Conservation (phyloP, 2,329 filamentous ascomycete species). For the Aureobasidium sp. region DNA sequence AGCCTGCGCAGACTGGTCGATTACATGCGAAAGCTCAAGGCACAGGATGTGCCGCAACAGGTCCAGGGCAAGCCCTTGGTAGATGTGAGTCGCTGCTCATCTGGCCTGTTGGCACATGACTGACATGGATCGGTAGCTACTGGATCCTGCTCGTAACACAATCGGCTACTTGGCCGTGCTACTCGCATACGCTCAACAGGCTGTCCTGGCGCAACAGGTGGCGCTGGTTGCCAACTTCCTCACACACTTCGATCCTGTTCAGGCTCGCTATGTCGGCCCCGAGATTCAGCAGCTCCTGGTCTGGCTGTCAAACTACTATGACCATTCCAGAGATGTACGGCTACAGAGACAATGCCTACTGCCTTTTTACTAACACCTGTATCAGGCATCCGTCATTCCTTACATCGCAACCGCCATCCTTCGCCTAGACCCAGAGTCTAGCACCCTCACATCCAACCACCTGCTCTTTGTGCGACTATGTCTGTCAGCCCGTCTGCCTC, state of each 20-base stretch:
- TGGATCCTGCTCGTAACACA: slow-evolving; percentile 52
- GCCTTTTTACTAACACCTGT: slow-evolving; percentile 9
- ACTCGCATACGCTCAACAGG: slow-evolving; percentile 28
- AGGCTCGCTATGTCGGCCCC: slow-evolving; percentile 47
- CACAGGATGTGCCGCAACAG: slow-evolving; percentile 5
- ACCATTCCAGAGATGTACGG: slow-evolving; percentile 15
- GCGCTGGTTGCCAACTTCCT: slow-evolving; percentile 41
- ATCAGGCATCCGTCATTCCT: slow-evolving; percentile 27
- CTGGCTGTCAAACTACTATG: slow-evolving; percentile 18
- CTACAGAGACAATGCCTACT: background rate
- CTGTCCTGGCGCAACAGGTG: slow-evolving; percentile 24
- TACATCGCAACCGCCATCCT: slow-evolving; percentile 49
- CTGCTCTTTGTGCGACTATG: slow-evolving; percentile 52
- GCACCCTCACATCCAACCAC: slow-evolving; percentile 60
- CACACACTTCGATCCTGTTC: slow-evolving; percentile 45
- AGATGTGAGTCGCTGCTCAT: background rate
- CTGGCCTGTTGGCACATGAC: background rate
- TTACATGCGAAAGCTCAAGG: slow-evolving; percentile 1
- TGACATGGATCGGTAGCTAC: slow-evolving; percentile 20
- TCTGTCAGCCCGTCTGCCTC: slow-evolving; percentile 45
- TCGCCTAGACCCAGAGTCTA: slow-evolving; percentile 58
- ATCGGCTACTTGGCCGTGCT: slow-evolving; percentile 54
- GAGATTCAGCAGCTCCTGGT: slow-evolving; percentile 42
- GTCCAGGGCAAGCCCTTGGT: slow-evolving; percentile 3
- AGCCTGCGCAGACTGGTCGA: slow-evolving; percentile 3